Percentiles rank a stretch among this genome's conserved stretches.
phyloP scores from a whole-genome alignment of 345 rosid genomes.

The Lepidium aucheri region DNA sequence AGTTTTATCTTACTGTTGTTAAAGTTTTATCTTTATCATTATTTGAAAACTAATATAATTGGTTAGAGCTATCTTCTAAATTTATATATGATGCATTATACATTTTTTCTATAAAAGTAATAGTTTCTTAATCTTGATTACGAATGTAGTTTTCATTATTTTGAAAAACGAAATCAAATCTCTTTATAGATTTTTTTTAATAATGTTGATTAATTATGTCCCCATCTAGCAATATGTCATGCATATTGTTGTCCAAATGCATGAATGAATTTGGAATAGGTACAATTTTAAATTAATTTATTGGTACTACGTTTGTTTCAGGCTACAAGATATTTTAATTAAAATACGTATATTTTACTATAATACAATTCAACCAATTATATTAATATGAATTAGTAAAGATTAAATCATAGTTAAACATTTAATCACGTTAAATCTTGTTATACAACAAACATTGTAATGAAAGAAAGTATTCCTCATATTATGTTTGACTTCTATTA shows the following conservation, averaged over 20 bases:
- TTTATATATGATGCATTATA: background rate
- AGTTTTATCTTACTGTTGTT: too few species aligned
- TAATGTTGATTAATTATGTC: background rate
- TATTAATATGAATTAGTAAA: background rate
- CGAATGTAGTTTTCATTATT: background rate
- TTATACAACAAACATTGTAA: background rate
- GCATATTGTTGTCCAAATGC: background rate
- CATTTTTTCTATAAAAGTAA: background rate
- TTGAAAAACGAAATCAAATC: slow-evolving; percentile 2
- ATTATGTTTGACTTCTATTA: background rate
- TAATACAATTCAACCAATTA: too few species aligned
- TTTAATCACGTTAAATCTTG: background rate
- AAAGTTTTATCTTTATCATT: too few species aligned
- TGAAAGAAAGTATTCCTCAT: background rate
- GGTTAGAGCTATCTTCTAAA: background rate
- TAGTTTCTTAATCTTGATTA: background rate
- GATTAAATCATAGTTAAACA: background rate
- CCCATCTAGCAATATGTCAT: background rate
- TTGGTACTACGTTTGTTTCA: too few species aligned
- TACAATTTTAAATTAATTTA: background rate
- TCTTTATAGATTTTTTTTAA: background rate
- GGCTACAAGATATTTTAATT: too few species aligned
- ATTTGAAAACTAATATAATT: too few species aligned
- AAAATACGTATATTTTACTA: too few species aligned
- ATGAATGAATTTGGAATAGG: background rate